phyloP scores from a whole-genome alignment of 148 eudicot genomes.

The Talinum fruticosum region DNA sequence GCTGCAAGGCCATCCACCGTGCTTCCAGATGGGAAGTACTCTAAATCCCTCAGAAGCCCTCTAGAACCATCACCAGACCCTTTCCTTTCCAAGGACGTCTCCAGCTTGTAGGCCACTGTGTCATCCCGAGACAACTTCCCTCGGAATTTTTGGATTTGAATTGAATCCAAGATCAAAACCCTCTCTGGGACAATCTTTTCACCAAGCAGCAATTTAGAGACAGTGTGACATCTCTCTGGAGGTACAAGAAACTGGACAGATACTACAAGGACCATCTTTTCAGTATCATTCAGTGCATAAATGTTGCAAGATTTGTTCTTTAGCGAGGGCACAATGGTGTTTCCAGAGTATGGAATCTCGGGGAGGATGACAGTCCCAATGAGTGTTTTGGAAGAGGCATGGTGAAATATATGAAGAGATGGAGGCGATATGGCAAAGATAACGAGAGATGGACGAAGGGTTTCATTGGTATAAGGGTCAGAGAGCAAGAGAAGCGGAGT shows the following conservation, averaged over 20 bases:
- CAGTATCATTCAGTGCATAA: slow-evolving; percentile 48
- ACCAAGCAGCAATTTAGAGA: slow-evolving; percentile 61
- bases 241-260: slow-evolving; percentile 56
- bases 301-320: slow-evolving; percentile 71
- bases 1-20: slow-evolving; percentile 78
- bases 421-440: slow-evolving; percentile 77
- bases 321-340: slow-evolving; percentile 50
- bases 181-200: slow-evolving; percentile 66
- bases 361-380: slow-evolving; percentile 76
- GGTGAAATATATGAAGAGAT: slow-evolving; percentile 67
- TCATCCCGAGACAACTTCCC: slow-evolving; percentile 82
- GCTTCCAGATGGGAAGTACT: slow-evolving; percentile 87
- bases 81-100: slow-evolving; percentile 52
- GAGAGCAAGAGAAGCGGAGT: slow-evolving; percentile 64
- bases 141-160: slow-evolving; percentile 70
- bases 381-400: slow-evolving; percentile 56
- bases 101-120: slow-evolving; percentile 70
- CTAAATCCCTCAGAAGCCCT: slow-evolving; percentile 44
- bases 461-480: slow-evolving; percentile 35
- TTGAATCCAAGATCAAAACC: slow-evolving; percentile 73
- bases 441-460: slow-evolving; percentile 68
- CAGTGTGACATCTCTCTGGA: slow-evolving; percentile 70
- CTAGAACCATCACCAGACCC: slow-evolving; percentile 14
- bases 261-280: slow-evolving; percentile 41
- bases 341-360: slow-evolving; percentile 68